Evolutionary conservation across 768 basidiomycete genomes (phyloP), one percentile per base, ranked within the genome.

Genomic region (Mycena rebaudengoi): DNA sequence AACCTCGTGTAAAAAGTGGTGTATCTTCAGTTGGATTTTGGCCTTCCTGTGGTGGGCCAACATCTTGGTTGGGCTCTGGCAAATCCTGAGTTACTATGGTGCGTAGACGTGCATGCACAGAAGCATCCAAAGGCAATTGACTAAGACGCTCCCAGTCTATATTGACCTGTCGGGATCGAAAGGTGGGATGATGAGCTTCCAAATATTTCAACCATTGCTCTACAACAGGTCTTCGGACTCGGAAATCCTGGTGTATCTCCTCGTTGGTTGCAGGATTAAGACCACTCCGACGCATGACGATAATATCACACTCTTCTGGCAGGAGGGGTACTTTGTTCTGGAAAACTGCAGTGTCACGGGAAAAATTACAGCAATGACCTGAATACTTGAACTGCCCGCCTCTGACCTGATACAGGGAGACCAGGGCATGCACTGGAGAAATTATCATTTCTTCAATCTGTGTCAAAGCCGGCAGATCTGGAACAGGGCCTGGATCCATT

Each of bases 381-480:
- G n/a, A 26, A 32, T 67, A 67, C 7, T 29, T 51, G 11, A 60
- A 30, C 21, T 65, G 66, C n/a, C 58, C 32, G 18, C 66, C 62
- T 18, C 48, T 46, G 23, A 65, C 30, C 53, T 65, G 63, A 18
- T 35, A 53, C 16, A 53, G 29, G 18, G 28, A 35, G 2, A 60
- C 48, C 25, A 50, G 25, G 7, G 63, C 41, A 40, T 62, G 35
- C 46, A 57, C 53, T 20, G 26, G 56, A 14, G 60, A 12, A 37
- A 69, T 66, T 13, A 72, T 43, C 41, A 70, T 64, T 16, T 69
- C 66, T 40, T 70, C 60, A 62, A 70, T 68, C 25, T 65, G 44
- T 11, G 69, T 52, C 8, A 71, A 58, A 21, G n/a, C 18, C 4
- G 51, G 51, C 7, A 53, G 35, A n/a, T 53, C 3, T n/a, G n/a